Evolutionary conservation across 2,329 filamentous ascomycete species (phyloP), one percentile per base, ranked within the genome.

Genomic region (Aciculosporium take): DNA sequence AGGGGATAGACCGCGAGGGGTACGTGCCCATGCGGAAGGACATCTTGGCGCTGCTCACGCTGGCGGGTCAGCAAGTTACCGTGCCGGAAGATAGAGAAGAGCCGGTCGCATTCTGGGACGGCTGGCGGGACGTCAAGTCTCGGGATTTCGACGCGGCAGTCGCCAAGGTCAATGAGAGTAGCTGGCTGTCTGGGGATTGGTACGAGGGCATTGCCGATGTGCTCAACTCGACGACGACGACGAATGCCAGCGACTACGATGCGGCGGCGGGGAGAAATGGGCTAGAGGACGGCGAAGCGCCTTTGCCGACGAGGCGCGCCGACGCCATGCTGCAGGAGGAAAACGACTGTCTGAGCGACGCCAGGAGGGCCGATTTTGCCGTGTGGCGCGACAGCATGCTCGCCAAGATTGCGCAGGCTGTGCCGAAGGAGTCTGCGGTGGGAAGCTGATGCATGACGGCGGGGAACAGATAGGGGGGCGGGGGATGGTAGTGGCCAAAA

Each of bases 241-340:
- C 51, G 2, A 59, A 62, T 20, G 60, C 57, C 3, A 60, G 59
- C 27, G 49, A 49, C 44, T 56, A 53, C 1, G 63, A 63, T n/a
- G 60, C n/a, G n/a, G n/a, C n/a, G n/a, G n/a, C n/a, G n/a, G n/a
- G n/a, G n/a, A n/a, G n/a, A n/a, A n/a, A 59, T 24, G 48, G 46
- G 35, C 43, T 49, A 20, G 50, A 50, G 8, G 59, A 52, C 32
- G 42, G 41, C 3, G 47, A 46, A 18, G 48, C 53, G 46, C 64
- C 58, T 44, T 53, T 62, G 29, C 63, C 68, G 43, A 55, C 68
- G 23, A 60, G 76, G 58, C 57, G 68, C 43, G 63, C 68, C 7
- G 74, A 77, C 47, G 82, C 78, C 2, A 87, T 87, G 82, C 75
- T 88, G 50, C 81, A 87, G 57, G 77, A 80, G 48, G 71, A 72